phyloP scores from a whole-genome alignment of 139 green algal species.

The Picochlorum sp. region DNA sequence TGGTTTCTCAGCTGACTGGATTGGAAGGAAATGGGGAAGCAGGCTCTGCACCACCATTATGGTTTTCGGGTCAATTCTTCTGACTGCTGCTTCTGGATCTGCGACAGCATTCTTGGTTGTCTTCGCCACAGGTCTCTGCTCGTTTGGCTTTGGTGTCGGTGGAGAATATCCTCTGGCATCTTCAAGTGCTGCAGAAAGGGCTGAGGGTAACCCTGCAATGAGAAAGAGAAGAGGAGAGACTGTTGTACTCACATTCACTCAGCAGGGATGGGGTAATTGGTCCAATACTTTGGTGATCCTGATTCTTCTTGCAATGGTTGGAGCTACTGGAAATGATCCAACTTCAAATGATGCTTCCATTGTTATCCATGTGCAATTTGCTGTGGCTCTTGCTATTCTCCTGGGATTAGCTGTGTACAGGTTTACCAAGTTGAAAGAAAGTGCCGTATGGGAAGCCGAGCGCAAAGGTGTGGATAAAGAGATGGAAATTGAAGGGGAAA shows the following conservation, averaged over 20 bases:
- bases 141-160: conserved; percentile 45
- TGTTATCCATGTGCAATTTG: conserved; percentile 30
- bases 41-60: conserved; percentile 50
- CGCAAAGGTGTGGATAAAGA: conserved; percentile 24
- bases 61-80: conserved; percentile 49
- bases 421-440: conserved; percentile 32
- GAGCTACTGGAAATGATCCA: conserved; percentile 6
- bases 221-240: conserved; percentile 28
- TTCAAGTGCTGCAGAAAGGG: conserved; percentile 61
- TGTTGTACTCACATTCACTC: conserved; percentile 22
- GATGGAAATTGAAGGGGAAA: conserved; percentile 9
- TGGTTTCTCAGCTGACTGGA: conserved; percentile 42
- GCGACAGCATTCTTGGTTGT: conserved; percentile 31
- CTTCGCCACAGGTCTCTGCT: conserved; percentile 37
- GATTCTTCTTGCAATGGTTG: conserved; percentile 10
- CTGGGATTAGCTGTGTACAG: conserved; percentile 34
- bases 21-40: conserved; percentile 58
- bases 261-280: conserved; percentile 27
- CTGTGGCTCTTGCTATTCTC: conserved; percentile 24
- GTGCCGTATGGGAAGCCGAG: conserved; percentile 31
- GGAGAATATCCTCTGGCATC: conserved; percentile 68
- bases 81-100: conserved; percentile 24
- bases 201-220: conserved; percentile 40
- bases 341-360: conserved; percentile 3
- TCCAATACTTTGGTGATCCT: conserved; percentile 18